These are phyloP conservation scores for Cucumis cinereus DNA, from an alignment of 306 rosid genomes.

Conservation along the genomic window DNA sequence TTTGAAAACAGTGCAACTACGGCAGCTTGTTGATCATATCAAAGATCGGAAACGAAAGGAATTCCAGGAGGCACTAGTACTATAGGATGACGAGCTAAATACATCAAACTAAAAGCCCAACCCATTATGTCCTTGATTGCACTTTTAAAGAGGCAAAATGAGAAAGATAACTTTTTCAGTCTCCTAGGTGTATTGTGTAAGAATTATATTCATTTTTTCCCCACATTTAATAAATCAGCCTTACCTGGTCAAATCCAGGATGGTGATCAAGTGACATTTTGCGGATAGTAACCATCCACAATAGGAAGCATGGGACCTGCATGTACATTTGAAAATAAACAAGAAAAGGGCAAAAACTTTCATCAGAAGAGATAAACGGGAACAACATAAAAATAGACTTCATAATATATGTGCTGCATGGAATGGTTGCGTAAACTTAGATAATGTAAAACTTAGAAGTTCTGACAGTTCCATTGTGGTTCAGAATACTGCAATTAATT, in stretches of 20 bases:
- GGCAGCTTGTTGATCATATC: background rate
- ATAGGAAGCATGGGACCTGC: constrained; percentile 81
- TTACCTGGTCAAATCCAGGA: constrained; percentile 80
- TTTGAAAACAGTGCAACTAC: background rate
- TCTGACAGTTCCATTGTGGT: background rate
- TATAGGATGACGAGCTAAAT: background rate
- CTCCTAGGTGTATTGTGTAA: background rate
- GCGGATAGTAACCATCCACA: constrained; percentile 73
- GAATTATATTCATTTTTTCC: background rate
- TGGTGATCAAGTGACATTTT: constrained; percentile 75
- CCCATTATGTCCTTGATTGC: background rate
- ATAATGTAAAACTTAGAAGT: background rate
- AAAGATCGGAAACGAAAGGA: background rate
- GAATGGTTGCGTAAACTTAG: background rate
- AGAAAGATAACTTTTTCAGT: background rate
- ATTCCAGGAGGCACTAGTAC: background rate
- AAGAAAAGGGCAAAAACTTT: background rate
- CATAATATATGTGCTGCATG: background rate
- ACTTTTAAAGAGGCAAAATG: background rate
- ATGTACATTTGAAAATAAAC: constrained; percentile 9
- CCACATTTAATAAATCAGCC: constrained; percentile 8
- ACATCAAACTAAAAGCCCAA: constrained; percentile 1
- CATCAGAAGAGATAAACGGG: background rate
- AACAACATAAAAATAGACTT: background rate
- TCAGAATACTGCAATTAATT: background rate